Base-by-base conservation (phyloP, 2,329 filamentous ascomycete species). In the Rhinocladiella similis region DNA sequence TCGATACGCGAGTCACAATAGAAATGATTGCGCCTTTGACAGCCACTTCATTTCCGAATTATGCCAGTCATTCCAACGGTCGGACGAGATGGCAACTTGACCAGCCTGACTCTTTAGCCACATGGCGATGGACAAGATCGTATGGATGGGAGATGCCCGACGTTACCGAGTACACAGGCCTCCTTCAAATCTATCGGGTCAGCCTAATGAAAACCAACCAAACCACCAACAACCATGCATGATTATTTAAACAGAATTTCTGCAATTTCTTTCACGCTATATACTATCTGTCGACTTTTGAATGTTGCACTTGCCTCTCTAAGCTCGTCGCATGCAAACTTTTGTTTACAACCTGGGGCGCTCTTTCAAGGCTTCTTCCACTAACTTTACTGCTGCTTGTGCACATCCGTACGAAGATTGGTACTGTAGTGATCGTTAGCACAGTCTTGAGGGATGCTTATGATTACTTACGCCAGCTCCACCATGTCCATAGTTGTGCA, bases 391-490 rank as follows among this genome's bases (percentile, higher is more conserved):
- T 0, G 85, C 86, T 33, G 80, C 77, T 66, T 86, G 78, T 0
- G 88, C 83, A 70, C 87, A 90, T 1, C 89, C 89, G 71, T 88
- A 93, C 4, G 77, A 81, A 22, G 75, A 73, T 65, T 84, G 82
- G 62, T 83, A 96, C 10, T 91, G 91, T 58, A 73, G 75, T 6
- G 73, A 74, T n/a, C 69, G 72, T 69, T 75, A 73, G 14, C 46
- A 35, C 22, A 47, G 73, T 70, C 39, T 75, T 66, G 13, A 48
- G 38, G 13, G 29, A 33, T 33, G 29, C 10, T 35, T 19, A 19
- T 13, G 27, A 74, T 70, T 64, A 83, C 80, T 62, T 81, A 96
- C n/a, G 91, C 91, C 53, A 56, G 73, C 76, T 5, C 74, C 75
- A 14, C 73, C 75, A 68, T 76, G 73, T 14, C 75, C 75, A 57